phyloP scores from a whole-genome alignment of 192 early-diverging fungal genomes.

The Pilobolus umbonatus region DNA sequence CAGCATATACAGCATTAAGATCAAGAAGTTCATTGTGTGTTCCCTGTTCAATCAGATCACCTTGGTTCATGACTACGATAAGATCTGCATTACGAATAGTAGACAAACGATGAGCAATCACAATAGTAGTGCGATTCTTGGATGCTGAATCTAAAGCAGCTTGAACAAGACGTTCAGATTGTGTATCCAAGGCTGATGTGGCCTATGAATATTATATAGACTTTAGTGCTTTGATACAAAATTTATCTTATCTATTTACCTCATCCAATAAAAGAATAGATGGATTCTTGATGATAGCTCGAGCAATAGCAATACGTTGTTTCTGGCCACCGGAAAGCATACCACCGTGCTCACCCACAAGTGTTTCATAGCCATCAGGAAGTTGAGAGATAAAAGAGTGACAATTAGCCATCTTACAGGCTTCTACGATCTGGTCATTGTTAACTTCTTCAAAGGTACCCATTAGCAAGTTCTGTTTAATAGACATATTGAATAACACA shows the following conservation, averaged over 20 bases:
- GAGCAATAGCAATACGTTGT: conserved; percentile 92
- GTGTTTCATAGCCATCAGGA: conserved; percentile 77
- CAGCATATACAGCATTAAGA: conserved; percentile 53
- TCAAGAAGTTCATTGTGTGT: conserved; percentile 68
- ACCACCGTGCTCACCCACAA: conserved; percentile 74
- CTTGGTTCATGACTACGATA: conserved; percentile 77
- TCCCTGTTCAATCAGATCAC: conserved; percentile 66
- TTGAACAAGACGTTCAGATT: conserved; percentile 68
- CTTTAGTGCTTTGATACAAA: conserved; percentile 53
- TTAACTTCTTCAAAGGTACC: conserved; percentile 46
- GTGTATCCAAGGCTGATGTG: conserved; percentile 67
- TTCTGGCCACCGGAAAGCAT: conserved; percentile 85
- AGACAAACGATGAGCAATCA: conserved; percentile 68
- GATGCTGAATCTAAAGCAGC: conserved; percentile 60
- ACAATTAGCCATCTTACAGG: conserved; percentile 61
- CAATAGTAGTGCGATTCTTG: conserved; percentile 61
- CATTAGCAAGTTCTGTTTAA: conserved; percentile 77
- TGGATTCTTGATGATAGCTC: conserved; percentile 84
- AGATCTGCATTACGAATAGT: conserved; percentile 75
- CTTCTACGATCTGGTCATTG: conserved; percentile 64
- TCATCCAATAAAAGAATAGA: conserved; percentile 80
- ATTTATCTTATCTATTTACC: conserved; percentile 36
- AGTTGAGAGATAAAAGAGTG: conserved; percentile 78
- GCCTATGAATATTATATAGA: conserved; percentile 71
- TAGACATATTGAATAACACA: conserved; percentile 67